phyloP scores from a whole-genome alignment of 371 early-diverging fungal species.

The Phascolomyces articulosus region DNA sequence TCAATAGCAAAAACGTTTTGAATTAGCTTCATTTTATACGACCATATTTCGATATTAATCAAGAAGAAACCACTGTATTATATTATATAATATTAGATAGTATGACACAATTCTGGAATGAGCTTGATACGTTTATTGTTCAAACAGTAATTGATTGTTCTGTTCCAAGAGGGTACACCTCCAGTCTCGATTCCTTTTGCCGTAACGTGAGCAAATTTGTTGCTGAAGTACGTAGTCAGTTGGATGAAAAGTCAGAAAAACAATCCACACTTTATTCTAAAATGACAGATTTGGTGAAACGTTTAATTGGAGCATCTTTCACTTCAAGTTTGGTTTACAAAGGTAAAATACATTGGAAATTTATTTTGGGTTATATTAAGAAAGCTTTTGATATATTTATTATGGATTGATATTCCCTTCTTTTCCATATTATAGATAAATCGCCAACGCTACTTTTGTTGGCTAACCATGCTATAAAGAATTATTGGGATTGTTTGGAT shows the following conservation, averaged over 20 bases:
- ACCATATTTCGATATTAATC: too few relatives aligned
- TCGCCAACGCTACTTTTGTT: constrained; percentile 14
- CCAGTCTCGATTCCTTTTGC: constrained; percentile 33
- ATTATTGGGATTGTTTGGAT: constrained; percentile 4
- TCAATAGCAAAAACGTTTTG: too few relatives aligned
- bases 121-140: constrained; percentile 25
- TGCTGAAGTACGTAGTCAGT: constrained; percentile 17
- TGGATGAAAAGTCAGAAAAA: neutral
- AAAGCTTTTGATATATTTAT: too few relatives aligned
- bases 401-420: neutral
- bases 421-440: constrained; percentile 10
- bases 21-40: too few relatives aligned
- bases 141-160: constrained; percentile 37
- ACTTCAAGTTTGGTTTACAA: constrained; percentile 38
- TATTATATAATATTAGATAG: neutral
- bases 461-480: constrained; percentile 4
- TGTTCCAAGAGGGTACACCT: neutral
- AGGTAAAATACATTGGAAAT: constrained; percentile 13
- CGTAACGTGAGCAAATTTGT: constrained; percentile 26
- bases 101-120: constrained; percentile 17
- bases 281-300: constrained; percentile 21
- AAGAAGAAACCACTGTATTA: too few relatives aligned
- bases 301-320: constrained; percentile 27
- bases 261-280: neutral
- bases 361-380: neutral